Evolutionary conservation across 1,139 yeast genomes (phyloP).

Genomic region (Martiniozyma asiatica): DNA sequence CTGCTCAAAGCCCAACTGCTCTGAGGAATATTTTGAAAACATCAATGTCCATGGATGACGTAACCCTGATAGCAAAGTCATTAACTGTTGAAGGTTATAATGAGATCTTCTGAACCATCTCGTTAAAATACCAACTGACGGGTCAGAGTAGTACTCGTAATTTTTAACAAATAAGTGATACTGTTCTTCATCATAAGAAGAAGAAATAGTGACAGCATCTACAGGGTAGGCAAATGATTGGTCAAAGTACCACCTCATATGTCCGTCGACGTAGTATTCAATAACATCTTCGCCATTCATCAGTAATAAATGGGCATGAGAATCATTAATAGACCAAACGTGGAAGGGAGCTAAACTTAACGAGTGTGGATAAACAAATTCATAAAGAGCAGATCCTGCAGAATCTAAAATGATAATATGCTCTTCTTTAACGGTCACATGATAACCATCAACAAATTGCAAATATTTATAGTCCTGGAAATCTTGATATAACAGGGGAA

Average conservation of each 20-base stretch:
- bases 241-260: conserved; percentile 33
- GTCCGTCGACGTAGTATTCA: conserved; percentile 18
- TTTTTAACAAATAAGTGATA: conserved; percentile 25
- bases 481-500: too few relatives aligned
- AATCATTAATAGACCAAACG: conserved; percentile 12
- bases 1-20: conserved; percentile 40
- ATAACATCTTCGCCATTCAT: conserved; percentile 13
- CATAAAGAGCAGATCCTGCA: conserved; percentile 13
- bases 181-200: background rate
- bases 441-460: conserved; percentile 3
- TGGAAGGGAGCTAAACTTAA: conserved; percentile 5
- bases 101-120: conserved; percentile 27
- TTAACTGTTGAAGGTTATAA: conserved; percentile 25
- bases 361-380: conserved; percentile 3
- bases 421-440: conserved; percentile 2
- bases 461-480: too few relatives aligned
- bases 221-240: conserved; percentile 31
- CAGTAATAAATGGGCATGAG: conserved; percentile 12
- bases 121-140: too few relatives aligned
- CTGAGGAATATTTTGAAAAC: background rate
- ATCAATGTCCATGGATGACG: too few relatives aligned
- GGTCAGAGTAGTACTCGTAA: too few relatives aligned
- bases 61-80: too few relatives aligned
- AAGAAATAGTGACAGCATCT: conserved; percentile 26
- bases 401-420: conserved; percentile 4